phyloP scores from a whole-genome alignment of 371 early-diverging fungal genomes.

The Conidiobolus incongruus region DNA sequence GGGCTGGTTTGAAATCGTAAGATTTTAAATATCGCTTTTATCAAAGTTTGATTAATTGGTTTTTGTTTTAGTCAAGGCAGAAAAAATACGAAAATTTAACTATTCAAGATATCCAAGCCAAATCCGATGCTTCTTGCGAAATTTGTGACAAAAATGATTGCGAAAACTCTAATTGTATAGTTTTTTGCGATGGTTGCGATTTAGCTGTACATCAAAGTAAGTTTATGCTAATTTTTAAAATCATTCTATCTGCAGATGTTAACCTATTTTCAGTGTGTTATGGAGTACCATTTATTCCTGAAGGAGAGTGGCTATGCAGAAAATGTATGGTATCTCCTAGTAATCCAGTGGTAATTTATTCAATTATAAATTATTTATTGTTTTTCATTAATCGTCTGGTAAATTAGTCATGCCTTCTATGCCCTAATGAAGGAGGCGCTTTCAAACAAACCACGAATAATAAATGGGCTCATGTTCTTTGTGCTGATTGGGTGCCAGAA shows the following conservation, averaged over 20 bases:
- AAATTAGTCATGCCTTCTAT: slow-evolving; percentile 59
- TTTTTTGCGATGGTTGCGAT: slow-evolving; percentile 98
- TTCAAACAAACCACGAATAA: slow-evolving; percentile 86
- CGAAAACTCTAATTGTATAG: slow-evolving; percentile 94
- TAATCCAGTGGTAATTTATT: slow-evolving; percentile 30
- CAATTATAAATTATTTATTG: not conserved
- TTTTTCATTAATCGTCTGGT: not conserved
- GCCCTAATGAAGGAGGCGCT: slow-evolving; percentile 87
- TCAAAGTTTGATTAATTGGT: not conserved
- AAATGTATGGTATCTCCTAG: slow-evolving; percentile 90
- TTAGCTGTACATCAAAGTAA: slow-evolving; percentile 93
- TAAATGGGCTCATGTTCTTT: slow-evolving; percentile 90
- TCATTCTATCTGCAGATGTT: not conserved
- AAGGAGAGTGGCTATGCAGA: slow-evolving; percentile 97
- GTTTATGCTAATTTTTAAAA: not conserved
- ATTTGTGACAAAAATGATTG: slow-evolving; percentile 92
- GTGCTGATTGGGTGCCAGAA: slow-evolving; percentile 93
- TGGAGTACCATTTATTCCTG: slow-evolving; percentile 97
- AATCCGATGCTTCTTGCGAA: slow-evolving; percentile 56
- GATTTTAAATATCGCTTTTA: slow-evolving; percentile 4
- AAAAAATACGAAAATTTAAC: slow-evolving; percentile 11
- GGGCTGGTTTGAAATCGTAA: slow-evolving; percentile 83
- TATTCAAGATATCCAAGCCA: slow-evolving; percentile 25
- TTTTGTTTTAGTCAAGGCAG: not conserved
- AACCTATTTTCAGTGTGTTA: slow-evolving; percentile 59